phyloP scores from a whole-genome alignment of 768 basidiomycete species.

The Suillus occidentalis region DNA sequence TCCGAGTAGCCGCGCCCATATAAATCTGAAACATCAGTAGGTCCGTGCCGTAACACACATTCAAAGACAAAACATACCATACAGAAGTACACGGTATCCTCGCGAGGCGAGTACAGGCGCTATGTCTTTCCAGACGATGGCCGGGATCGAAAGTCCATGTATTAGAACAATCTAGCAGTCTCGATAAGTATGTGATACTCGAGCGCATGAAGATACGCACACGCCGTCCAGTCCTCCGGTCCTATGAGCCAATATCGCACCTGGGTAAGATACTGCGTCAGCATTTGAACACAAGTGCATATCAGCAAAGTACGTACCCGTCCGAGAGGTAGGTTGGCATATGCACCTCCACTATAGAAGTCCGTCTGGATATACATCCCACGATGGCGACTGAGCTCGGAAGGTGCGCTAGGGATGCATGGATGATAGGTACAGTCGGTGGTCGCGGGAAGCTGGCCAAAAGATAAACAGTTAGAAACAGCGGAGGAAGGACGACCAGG shows the following conservation, averaged over 20 bases:
- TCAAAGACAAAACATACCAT: conserved; percentile 45
- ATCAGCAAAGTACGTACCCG: conserved; percentile 41
- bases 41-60: conserved; percentile 5
- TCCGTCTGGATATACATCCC: conserved; percentile 74
- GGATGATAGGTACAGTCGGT: conserved; percentile 47
- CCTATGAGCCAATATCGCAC: conserved; percentile 79
- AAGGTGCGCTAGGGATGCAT: conserved; percentile 62
- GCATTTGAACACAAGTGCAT: neutral
- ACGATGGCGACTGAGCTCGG: conserved; percentile 54
- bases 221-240: conserved; percentile 63
- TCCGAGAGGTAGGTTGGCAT: conserved; percentile 66
- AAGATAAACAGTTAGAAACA: conserved; percentile 61
- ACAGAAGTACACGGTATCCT: conserved; percentile 75
- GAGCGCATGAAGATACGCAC: conserved; percentile 35
- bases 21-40: conserved; percentile 50
- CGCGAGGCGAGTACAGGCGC: conserved; percentile 59
- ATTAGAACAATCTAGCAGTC: conserved; percentile 64
- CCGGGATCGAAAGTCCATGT: conserved; percentile 75
- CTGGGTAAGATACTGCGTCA: conserved; percentile 31
- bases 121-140: conserved; percentile 77
- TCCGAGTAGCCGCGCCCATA: conserved; percentile 85
- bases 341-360: conserved; percentile 59
- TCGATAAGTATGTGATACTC: conserved; percentile 5
- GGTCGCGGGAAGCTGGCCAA: conserved; percentile 66
- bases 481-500: conserved; percentile 55